Conservation (phyloP, 179 eudicot species). For the Drosera spatulata region DNA sequence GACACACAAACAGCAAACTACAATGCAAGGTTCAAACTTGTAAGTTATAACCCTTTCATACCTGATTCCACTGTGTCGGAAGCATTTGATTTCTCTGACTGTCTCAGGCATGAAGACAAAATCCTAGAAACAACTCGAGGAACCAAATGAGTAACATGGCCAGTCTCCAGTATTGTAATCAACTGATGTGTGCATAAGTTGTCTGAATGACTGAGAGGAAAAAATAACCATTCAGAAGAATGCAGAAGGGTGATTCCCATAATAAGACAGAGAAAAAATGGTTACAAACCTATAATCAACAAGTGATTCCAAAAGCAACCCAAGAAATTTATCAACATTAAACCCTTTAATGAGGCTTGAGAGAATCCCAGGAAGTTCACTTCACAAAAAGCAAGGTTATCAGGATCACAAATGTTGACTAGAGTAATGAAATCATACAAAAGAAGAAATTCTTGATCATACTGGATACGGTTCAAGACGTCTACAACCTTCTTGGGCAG, state of each 20-base stretch:
- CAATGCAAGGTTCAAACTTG: background rate
- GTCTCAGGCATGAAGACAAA: conserved; percentile 40
- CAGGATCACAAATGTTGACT: background rate
- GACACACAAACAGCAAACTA: background rate
- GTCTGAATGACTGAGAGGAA: conserved; percentile 43
- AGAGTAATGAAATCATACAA: background rate
- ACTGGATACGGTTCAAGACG: conserved; percentile 45
- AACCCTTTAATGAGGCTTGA: conserved; percentile 51
- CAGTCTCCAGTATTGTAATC: conserved; percentile 44
- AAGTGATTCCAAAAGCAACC: conserved; percentile 56
- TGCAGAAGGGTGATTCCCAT: background rate
- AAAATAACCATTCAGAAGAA: background rate
- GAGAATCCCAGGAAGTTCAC: conserved; percentile 59
- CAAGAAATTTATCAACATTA: conserved; percentile 65
- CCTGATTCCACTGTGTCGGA: conserved; percentile 33
- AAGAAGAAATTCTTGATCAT: background rate
- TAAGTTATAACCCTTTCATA: conserved; percentile 10
- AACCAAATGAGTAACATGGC: conserved; percentile 36
- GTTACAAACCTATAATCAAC: conserved; percentile 38
- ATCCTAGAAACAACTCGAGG: conserved; percentile 39
- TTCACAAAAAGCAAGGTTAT: conserved; percentile 4
- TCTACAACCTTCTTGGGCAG: conserved; percentile 74
- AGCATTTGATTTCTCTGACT: conserved; percentile 28
- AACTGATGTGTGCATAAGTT: conserved; percentile 29
- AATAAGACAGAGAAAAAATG: background rate